Conservation (phyloP, 352 stramenopile genomes). For the Globisporangium barbulae region DNA sequence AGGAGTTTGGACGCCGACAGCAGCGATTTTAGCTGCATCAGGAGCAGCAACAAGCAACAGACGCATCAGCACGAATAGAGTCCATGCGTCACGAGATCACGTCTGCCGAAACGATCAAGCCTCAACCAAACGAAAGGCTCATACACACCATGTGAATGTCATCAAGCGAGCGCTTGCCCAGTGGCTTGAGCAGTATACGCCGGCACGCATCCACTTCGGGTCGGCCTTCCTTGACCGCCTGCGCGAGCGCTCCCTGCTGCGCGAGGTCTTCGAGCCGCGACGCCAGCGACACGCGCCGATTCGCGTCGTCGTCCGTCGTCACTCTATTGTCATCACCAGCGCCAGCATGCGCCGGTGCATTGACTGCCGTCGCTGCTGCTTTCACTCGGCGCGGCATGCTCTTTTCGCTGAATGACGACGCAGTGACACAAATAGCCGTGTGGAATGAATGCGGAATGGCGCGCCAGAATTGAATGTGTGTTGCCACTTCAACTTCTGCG, state of each 20-base stretch:
- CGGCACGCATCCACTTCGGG: slow-evolving; percentile 50
- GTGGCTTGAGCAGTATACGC: slow-evolving; percentile 47
- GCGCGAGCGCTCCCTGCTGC: slow-evolving; percentile 36
- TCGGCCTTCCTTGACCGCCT: slow-evolving; percentile 39
- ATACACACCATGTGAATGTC: slow-evolving; percentile 60
- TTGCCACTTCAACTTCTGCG: slow-evolving; percentile 10
- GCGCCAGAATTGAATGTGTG: neutral
- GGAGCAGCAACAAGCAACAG: neutral
- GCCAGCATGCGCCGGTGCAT: neutral
- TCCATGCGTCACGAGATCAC: neutral
- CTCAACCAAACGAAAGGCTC: too few relatives aligned
- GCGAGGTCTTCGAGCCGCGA: slow-evolving; percentile 41
- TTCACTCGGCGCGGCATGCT: slow-evolving; percentile 7
- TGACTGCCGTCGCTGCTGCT: neutral
- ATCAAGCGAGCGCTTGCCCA: slow-evolving; percentile 58
- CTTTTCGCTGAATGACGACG: neutral
- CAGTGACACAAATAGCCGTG: neutral
- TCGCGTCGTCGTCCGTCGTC: slow-evolving; percentile 1
- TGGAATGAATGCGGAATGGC: neutral
- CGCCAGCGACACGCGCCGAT: slow-evolving; percentile 39
- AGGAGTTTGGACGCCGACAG: slow-evolving; percentile 70
- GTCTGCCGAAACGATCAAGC: too few relatives aligned
- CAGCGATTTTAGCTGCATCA: slow-evolving; percentile 67
- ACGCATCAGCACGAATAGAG: neutral
- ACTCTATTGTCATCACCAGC: neutral